Percentiles rank a stretch among this genome's conserved stretches.
Evolutionary conservation across 2,329 filamentous ascomycete genomes (phyloP).

Genomic region (Diaporthe batatas): DNA sequence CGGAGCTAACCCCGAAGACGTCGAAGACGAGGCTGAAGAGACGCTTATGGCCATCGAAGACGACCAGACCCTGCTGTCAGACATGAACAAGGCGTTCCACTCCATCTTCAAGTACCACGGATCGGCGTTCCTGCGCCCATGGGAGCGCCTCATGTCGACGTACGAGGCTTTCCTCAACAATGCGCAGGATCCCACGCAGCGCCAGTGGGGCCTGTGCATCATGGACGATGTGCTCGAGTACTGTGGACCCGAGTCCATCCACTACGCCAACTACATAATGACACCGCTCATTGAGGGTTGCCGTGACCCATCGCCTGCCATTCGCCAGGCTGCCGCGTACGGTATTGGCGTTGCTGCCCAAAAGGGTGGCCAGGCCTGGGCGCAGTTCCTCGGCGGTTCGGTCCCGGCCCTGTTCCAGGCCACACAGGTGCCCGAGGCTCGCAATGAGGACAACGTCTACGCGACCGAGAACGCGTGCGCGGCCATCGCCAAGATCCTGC

Average conservation of each 20-base stretch:
- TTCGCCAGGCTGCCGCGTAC: constrained; percentile 95
- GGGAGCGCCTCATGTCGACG: constrained; percentile 87
- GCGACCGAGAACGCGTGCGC: constrained; percentile 98
- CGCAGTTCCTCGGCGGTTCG: constrained; percentile 85
- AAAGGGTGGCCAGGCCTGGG: constrained; percentile 88
- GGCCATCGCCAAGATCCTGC: constrained; percentile 95
- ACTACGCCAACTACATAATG: constrained; percentile 88
- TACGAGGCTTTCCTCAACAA: constrained; percentile 87
- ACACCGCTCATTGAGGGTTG: constrained; percentile 89
- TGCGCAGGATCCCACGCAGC: constrained; percentile 86
- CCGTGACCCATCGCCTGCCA: constrained; percentile 87
- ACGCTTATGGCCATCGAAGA: constrained; percentile 93
- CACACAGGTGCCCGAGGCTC: constrained; percentile 82
- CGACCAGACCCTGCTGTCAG: constrained; percentile 93
- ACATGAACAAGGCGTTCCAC: constrained; percentile 99
- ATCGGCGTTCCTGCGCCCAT: constrained; percentile 83
- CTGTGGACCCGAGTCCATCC: constrained; percentile 88
- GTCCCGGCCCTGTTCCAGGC: constrained; percentile 88
- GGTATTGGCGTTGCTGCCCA: constrained; percentile 96
- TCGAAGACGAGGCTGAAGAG: constrained; percentile 88
- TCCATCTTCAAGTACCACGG: constrained; percentile 98
- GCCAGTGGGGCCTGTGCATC: constrained; percentile 99
- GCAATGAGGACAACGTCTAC: constrained; percentile 93
- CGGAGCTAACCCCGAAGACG: constrained; percentile 81
- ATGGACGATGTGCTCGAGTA: constrained; percentile 99